Base-by-base conservation (phyloP, 805 yeast genomes). In the Candida pseudoglaebosa region DNA sequence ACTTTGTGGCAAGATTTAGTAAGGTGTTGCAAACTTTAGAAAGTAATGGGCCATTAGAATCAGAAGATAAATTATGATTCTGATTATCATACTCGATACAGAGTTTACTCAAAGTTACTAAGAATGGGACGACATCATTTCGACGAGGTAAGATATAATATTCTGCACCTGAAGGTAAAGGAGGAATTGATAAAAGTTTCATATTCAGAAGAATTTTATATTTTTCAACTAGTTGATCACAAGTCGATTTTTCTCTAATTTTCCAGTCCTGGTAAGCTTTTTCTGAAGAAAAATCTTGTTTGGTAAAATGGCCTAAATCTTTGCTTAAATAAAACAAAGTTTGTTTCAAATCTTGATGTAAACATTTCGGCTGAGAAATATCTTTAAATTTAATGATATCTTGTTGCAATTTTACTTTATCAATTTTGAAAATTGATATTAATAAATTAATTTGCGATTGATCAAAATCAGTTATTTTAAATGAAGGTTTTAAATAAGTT, bases 401-500 rank as follows among this genome's bases (percentile, higher is more conserved):
- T 29, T 67, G 71, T 49, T 82, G 88, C 8, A 84, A 41, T 37
- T 67, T 65, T 1, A 65, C 47, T 3, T 61, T 66, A 36, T 77
- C 77, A 2, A 77, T 63, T 3, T 54, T 50, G 50, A 84, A 80
- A n/a, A 83, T 38, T 2, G 60, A 55, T 28, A 66, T 70, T 7
- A 84, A 49, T 17, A 75, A 58, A n/a, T 20, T 36, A 6, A 66
- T 42, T 38, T 53, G 36, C 1, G 79, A 71, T 42, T 70, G 67
- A 14, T 77, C 75, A 59, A 83, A 75, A 43, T 82, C 86, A 0
- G 67, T 46, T 1, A 80, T 39, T 26, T 71, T 65, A 50, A 72
- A 83, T 0, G 81, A 65, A 1, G 86, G 84, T 24, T 58, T 57
- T 3, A 56, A 53, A 38, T 59, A 65, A 22, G 48, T 53, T 2